Conservation (phyloP, 495 filamentous ascomycete genomes). For the Hyphodiscus hymeniophilus region DNA sequence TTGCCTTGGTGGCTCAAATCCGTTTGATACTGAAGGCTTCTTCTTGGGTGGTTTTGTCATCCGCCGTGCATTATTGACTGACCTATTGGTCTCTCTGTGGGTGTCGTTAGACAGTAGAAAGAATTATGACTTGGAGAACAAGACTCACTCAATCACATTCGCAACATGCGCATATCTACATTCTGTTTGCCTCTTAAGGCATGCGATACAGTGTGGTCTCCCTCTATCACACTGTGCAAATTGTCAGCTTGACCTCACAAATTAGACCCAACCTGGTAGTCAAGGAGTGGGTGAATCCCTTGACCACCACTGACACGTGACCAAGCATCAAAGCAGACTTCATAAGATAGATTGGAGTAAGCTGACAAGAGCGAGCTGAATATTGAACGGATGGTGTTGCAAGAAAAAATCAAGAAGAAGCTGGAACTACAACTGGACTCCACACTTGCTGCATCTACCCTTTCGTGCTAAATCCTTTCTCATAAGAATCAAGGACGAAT, state of each 20-base stretch:
- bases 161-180: conserved; percentile 62
- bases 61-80: conserved; percentile 40
- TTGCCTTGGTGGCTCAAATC: conserved; percentile 14
- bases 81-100: conserved; percentile 38
- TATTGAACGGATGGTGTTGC: too few relatives aligned
- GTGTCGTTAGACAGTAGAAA: conserved; percentile 1
- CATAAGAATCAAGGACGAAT: too few relatives aligned
- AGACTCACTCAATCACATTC: conserved; percentile 56
- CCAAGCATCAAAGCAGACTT: neutral
- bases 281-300: too few relatives aligned
- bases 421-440: too few relatives aligned
- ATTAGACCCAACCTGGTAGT: neutral
- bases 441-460: too few relatives aligned
- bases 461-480: too few relatives aligned
- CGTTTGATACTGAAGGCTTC: conserved; percentile 18
- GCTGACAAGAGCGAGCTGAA: too few relatives aligned
- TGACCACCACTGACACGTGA: neutral
- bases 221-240: conserved; percentile 43
- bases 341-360: neutral
- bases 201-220: conserved; percentile 58
- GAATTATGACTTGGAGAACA: neutral
- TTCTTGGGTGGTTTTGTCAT: conserved; percentile 53
- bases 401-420: too few relatives aligned
- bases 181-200: conserved; percentile 60
- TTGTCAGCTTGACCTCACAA: conserved; percentile 1